phyloP scores from a whole-genome alignment of 495 filamentous ascomycete genomes.

The Cladorrhinum samala region DNA sequence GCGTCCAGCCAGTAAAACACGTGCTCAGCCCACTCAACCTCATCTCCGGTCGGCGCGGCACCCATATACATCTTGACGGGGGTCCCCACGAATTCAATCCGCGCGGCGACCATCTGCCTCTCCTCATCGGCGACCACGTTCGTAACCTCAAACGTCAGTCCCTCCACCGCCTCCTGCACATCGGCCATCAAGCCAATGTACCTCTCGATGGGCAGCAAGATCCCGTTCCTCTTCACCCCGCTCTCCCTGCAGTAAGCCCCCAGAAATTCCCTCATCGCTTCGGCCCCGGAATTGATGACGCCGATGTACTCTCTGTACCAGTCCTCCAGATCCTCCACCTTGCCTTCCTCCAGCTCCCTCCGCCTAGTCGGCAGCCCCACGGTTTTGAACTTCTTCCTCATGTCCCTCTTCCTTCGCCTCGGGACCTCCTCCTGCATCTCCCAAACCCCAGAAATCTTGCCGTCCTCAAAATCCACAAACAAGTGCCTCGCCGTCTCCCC shows the following conservation, averaged over 20 bases:
- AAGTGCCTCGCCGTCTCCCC: background rate
- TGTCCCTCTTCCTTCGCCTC: background rate
- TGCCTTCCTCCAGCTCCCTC: constrained; percentile 2
- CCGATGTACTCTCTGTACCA: constrained; percentile 25
- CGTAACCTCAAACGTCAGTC: constrained; percentile 17
- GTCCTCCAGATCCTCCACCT: constrained; percentile 7
- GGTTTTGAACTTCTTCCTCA: constrained; percentile 8
- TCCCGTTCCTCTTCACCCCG: constrained; percentile 22
- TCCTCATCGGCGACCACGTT: constrained; percentile 22
- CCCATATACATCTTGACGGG: constrained; percentile 18
- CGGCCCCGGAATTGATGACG: constrained; percentile 24
- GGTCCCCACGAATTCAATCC: constrained; percentile 26
- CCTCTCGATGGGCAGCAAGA: constrained; percentile 12
- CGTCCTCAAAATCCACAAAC: background rate
- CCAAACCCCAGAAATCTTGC: background rate
- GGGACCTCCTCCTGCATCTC: background rate
- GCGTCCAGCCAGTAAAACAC: constrained; percentile 31
- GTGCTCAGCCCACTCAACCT: constrained; percentile 27
- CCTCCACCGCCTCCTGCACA: constrained; percentile 22
- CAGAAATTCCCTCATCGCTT: constrained; percentile 20
- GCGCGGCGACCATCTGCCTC: constrained; percentile 21
- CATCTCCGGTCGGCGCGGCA: constrained; percentile 16
- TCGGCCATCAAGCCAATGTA: constrained; percentile 26
- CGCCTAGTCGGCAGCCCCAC: background rate
- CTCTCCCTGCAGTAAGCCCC: constrained; percentile 19